Percentiles rank a stretch among this genome's conserved stretches.
phyloP scores from a whole-genome alignment of 2,329 filamentous ascomycete genomes.

The Purpureocillium lavendulum region DNA sequence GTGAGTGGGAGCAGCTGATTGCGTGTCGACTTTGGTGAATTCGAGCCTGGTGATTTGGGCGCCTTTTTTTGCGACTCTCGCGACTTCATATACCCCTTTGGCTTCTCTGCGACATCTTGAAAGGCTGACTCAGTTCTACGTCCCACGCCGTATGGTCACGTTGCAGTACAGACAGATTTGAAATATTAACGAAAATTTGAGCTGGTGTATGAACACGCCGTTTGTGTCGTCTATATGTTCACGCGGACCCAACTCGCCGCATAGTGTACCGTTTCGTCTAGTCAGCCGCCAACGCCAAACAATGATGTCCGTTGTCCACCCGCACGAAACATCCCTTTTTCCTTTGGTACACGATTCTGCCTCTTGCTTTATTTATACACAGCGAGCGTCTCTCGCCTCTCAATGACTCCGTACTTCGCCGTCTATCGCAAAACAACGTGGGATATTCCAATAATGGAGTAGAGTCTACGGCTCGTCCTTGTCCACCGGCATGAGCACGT shows the following conservation, averaged over 20 bases:
- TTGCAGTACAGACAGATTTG: no score
- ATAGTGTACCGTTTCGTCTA: constrained; percentile 5
- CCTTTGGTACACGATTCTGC: constrained; percentile 6
- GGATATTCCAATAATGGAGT: background rate
- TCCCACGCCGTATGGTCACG: no score
- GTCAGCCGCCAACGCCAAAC: constrained; percentile 18
- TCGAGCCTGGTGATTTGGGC: no score
- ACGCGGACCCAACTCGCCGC: constrained; percentile 2
- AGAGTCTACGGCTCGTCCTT: constrained; percentile 14
- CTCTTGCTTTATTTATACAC: constrained; percentile 2
- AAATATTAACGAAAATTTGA: constrained; percentile 10
- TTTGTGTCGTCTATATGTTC: constrained; percentile 16
- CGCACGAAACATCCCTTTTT: constrained; percentile 12
- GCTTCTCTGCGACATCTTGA: no score
- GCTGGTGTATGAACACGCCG: constrained; percentile 13
- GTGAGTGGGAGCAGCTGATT: constrained; percentile 10
- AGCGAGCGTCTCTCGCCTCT: background rate
- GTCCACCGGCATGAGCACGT: constrained; percentile 34
- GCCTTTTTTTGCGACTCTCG: no score
- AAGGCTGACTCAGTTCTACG: no score
- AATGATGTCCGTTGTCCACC: constrained; percentile 14
- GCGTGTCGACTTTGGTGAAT: background rate
- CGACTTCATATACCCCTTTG: no score
- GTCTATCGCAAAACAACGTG: background rate
- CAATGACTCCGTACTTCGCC: background rate